Evolutionary conservation across 2,329 filamentous ascomycete genomes (phyloP), one percentile per base, ranked within the genome.

Genomic region (Ophiosphaerella herpotricha): DNA sequence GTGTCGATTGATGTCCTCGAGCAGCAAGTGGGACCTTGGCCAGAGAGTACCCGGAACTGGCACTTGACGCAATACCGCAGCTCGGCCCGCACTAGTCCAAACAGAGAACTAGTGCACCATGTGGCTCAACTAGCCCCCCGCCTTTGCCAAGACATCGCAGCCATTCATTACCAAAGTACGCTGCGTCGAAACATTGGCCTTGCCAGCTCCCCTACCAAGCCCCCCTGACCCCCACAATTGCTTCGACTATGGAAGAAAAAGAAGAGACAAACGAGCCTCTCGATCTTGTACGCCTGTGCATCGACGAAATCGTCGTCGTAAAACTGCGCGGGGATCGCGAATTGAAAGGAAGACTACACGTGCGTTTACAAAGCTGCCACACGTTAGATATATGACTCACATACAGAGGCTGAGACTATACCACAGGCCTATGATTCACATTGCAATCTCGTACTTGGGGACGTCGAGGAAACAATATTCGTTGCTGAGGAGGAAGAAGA

Each of bases 401-500:
- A n/a, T 7, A 18, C 24, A 18, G n/a, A 39, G 23, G 33, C 58
- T 68, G 41, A 66, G 42, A 12, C 16, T 3, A 4, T 14, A 11
- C 13, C 2, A 7, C 36, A 99, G 94, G 94, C 94, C 48, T 99
- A 99, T 73, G 94, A 99, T 72, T 96, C 91, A 68, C 94, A 99
- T 75, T 99, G 95, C 82, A 99, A 99, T 70, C 77, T 99, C 38
- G 91, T 99, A 5, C 82, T 99, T 5, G 93, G 94, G 46, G 94
- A 99, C 60, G 94, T 97, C 4, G 91, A 97, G 71, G 94, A 99
- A 80, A 97, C 93, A 6, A 91, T 99, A 61, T 99, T 96, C 72
- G 82, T 93, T 31, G 87, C 96, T 4, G 92, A 96, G 52, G 92
- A 96, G 52, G 89, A 91, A 12, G 90, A 95, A 35, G 87, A 89